A percentile compares a stretch with the other conserved stretches of the same genome.
Evolutionary conservation across 108 stramenopile genomes (phyloP).

Genomic region (Craspedostauros australis): DNA sequence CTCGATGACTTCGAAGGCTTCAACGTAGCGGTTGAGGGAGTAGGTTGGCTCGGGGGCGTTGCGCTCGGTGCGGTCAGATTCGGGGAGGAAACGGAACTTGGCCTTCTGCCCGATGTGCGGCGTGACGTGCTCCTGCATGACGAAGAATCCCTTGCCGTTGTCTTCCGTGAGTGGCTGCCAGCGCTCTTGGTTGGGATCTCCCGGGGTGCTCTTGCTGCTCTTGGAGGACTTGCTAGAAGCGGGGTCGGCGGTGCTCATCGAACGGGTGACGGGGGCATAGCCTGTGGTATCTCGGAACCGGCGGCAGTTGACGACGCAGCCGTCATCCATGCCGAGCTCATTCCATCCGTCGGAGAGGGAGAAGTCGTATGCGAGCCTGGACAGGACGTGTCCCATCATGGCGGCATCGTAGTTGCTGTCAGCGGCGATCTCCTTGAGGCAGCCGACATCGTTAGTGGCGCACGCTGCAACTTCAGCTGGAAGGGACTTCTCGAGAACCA

Average conservation of each 20-base stretch:
- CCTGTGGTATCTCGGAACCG: slow-evolving; percentile 8
- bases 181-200: too few relatives aligned
- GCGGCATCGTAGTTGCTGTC: not conserved
- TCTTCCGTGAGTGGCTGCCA: slow-evolving; percentile 25
- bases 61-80: not conserved
- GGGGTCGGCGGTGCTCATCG: too few relatives aligned
- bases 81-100: not conserved
- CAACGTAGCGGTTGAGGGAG: not conserved
- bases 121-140: slow-evolving; percentile 18
- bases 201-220: too few relatives aligned
- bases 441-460: not conserved
- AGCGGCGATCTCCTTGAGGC: not conserved
- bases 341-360: slow-evolving; percentile 16
- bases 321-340: slow-evolving; percentile 9
- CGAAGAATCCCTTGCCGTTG: slow-evolving; percentile 13
- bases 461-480: not conserved
- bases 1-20: slow-evolving; percentile 2
- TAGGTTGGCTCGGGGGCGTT: slow-evolving; percentile 2
- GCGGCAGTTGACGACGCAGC: slow-evolving; percentile 12
- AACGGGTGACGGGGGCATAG: not conserved
- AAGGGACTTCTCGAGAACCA: not conserved
- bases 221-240: too few relatives aligned
- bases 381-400: slow-evolving; percentile 5
- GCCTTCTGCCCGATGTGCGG: slow-evolving; percentile 19
- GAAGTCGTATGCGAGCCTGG: slow-evolving; percentile 10